These are phyloP conservation scores for Ceratocystis huliohia DNA, from an alignment of 2,329 filamentous ascomycete species.

Conservation along the genomic window DNA sequence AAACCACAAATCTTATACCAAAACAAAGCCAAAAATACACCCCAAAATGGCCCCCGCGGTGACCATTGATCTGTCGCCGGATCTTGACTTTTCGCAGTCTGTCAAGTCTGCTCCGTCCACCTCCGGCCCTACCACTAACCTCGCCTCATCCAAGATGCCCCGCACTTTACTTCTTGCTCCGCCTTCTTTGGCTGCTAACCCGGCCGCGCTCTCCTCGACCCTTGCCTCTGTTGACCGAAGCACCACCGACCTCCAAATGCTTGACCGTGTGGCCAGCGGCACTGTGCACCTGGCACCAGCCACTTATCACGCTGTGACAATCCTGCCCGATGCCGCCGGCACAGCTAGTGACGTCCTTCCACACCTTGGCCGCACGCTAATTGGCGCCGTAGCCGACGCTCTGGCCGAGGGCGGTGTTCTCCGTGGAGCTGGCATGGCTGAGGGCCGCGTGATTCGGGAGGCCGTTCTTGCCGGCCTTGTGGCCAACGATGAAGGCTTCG, in stretches of 20 bases:
- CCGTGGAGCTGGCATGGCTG: conserved; percentile 46
- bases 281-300: conserved; percentile 61
- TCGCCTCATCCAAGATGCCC: conserved; percentile 28
- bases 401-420: conserved; percentile 58
- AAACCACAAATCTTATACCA: conserved; percentile 18
- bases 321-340: conserved; percentile 68
- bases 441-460: conserved; percentile 51
- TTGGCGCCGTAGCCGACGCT: conserved; percentile 54
- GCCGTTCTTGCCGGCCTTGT: conserved; percentile 73
- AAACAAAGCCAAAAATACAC: conserved; percentile 22
- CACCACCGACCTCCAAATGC: conserved; percentile 87
- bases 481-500: conserved; percentile 49
- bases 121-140: conserved; percentile 25
- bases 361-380: conserved; percentile 54
- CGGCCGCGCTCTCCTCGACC: conserved; percentile 59
- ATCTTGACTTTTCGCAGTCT: conserved; percentile 34
- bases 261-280: conserved; percentile 77
- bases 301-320: conserved; percentile 73
- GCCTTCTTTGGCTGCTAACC: conserved; percentile 76
- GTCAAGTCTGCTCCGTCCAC: conserved; percentile 25
- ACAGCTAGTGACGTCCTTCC: conserved; percentile 47
- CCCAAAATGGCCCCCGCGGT: conserved; percentile 39
- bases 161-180: conserved; percentile 79
- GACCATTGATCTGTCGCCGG: conserved; percentile 43
- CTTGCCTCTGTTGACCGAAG: conserved; percentile 61